Evolutionary conservation across 352 stramenopile species (phyloP).

Genomic region (Phytophthora boehmeriae): DNA sequence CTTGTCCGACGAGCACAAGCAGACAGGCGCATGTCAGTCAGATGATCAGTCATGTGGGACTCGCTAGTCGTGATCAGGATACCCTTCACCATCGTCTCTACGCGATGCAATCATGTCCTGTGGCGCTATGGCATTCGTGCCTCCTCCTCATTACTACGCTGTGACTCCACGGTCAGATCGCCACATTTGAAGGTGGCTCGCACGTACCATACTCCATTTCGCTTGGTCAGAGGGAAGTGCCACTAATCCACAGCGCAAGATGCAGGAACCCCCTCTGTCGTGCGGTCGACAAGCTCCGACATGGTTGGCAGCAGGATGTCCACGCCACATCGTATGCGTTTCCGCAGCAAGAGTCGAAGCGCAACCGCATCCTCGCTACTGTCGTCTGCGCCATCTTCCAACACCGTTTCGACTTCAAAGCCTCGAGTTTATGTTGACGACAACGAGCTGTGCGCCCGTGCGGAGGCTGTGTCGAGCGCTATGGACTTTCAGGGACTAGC

Average conservation of each 20-base stretch:
- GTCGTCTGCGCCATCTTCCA: constrained; percentile 15
- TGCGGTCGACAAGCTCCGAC: constrained; percentile 12
- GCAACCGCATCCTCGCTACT: constrained; percentile 15
- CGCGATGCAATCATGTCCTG: background rate
- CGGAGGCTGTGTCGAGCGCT: constrained; percentile 15
- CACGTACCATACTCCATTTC: constrained; percentile 12
- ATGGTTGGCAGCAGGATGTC: background rate
- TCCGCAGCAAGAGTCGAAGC: constrained; percentile 21
- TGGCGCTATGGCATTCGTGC: constrained; percentile 4
- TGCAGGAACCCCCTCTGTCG: constrained; percentile 20
- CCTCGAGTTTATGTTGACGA: constrained; percentile 39
- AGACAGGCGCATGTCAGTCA: background rate
- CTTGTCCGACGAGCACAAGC: no score
- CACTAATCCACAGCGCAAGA: constrained; percentile 4
- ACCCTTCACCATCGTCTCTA: background rate
- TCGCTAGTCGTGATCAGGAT: background rate
- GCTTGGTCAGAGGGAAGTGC: background rate
- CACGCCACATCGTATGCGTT: constrained; percentile 12
- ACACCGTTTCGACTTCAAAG: constrained; percentile 11
- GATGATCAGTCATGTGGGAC: background rate
- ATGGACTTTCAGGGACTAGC: constrained; percentile 35
- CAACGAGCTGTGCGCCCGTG: constrained; percentile 31
- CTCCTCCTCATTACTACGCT: constrained; percentile 11
- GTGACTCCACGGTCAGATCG: constrained; percentile 1
- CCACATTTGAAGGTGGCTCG: constrained; percentile 4